Evolutionary conservation across 768 basidiomycete genomes (phyloP).

Genomic region (Goffeauzyma gilvescens): DNA sequence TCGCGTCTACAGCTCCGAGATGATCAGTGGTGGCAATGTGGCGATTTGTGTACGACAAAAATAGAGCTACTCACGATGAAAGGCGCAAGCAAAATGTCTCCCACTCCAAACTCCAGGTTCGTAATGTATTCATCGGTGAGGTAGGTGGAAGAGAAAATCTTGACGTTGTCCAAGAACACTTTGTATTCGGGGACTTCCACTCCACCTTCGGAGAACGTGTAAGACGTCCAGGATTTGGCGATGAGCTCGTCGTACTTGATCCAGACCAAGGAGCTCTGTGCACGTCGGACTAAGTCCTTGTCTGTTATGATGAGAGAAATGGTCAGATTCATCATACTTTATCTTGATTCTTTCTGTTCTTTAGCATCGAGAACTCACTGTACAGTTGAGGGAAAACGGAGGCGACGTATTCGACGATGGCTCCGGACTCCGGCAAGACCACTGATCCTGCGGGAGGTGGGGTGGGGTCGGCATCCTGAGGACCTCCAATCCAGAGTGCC

Average conservation of each 20-base stretch:
- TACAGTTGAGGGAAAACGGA: slow-evolving; percentile 39
- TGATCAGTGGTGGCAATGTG: background rate
- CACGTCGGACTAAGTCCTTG: slow-evolving; percentile 40
- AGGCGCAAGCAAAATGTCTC: slow-evolving; percentile 45
- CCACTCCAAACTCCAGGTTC: slow-evolving; percentile 41
- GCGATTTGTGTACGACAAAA: background rate
- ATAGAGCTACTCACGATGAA: slow-evolving; percentile 39
- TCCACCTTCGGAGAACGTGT: slow-evolving; percentile 32
- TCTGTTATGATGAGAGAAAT: background rate
- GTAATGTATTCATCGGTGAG: slow-evolving; percentile 34
- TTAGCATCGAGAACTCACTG: slow-evolving; percentile 35
- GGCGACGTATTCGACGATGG: slow-evolving; percentile 47
- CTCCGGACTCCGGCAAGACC: slow-evolving; percentile 48
- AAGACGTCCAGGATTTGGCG: slow-evolving; percentile 33
- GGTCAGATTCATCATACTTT: too few species aligned
- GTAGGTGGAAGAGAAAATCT: slow-evolving; percentile 37
- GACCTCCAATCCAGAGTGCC: slow-evolving; percentile 46
- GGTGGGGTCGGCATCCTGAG: slow-evolving; percentile 38
- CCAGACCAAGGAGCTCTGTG: slow-evolving; percentile 46
- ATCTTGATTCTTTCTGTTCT: background rate
- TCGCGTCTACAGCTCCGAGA: slow-evolving; percentile 3
- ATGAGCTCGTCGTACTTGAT: slow-evolving; percentile 37
- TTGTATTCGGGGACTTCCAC: slow-evolving; percentile 36
- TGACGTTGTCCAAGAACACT: slow-evolving; percentile 37
- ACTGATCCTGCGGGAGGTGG: slow-evolving; percentile 43